Evolutionary conservation across 1,284 basidiomycete genomes (phyloP).

Genomic region (Cryptococcus hybrid): DNA sequence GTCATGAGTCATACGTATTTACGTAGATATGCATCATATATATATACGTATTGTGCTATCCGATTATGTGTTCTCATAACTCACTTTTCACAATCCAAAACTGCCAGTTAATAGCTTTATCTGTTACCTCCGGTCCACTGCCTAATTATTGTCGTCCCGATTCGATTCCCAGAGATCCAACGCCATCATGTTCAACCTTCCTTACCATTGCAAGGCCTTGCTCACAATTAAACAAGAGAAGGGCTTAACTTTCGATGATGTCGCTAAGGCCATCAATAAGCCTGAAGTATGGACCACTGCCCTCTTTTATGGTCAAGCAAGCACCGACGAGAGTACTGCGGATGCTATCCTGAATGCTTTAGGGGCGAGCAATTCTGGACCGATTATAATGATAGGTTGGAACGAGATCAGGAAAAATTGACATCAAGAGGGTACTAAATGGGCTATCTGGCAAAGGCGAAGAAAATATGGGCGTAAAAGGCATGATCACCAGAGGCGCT

Average conservation of each 20-base stretch:
- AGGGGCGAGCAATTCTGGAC: conserved; percentile 46
- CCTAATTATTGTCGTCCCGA: not conserved
- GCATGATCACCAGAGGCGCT: conserved; percentile 34
- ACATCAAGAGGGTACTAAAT: conserved; percentile 15
- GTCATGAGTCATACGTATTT: no score
- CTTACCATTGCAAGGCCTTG: conserved; percentile 24
- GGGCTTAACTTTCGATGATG: conserved; percentile 70
- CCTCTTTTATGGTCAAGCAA: conserved; percentile 83
- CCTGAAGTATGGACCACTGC: conserved; percentile 88
- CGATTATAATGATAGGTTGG: conserved; percentile 6
- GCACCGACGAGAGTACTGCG: conserved; percentile 60
- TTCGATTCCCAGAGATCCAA: not conserved
- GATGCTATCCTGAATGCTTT: conserved; percentile 70
- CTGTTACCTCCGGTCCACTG: no score
- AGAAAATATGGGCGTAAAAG: conserved; percentile 27
- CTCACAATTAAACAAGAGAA: conserved; percentile 26
- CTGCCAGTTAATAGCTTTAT: no score
- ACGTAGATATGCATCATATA: no score
- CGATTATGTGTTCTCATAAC: no score
- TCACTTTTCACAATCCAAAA: no score
- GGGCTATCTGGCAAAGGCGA: conserved; percentile 24
- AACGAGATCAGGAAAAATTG: not conserved
- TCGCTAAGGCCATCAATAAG: conserved; percentile 66
- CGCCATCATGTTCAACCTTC: conserved; percentile 15
- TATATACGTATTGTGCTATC: no score